Percentiles rank a stretch among this genome's conserved stretches.
Conservation (phyloP, 2,329 filamentous ascomycete species). For the Diaporthe eres region DNA sequence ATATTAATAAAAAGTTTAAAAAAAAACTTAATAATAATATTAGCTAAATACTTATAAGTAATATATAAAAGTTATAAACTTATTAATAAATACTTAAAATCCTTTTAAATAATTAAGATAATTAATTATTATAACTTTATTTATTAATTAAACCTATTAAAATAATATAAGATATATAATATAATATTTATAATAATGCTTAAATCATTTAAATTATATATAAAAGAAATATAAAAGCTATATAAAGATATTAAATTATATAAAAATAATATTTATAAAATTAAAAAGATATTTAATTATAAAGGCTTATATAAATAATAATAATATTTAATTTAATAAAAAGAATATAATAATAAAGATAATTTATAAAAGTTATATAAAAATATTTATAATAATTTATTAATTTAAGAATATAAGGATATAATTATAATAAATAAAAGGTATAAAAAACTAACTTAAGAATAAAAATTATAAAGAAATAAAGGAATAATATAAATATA, state of each 20-base stretch:
- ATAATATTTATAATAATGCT: not conserved
- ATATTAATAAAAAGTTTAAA: not conserved
- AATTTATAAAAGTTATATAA: not conserved
- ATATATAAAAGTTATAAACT: not conserved
- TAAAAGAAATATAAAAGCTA: not conserved
- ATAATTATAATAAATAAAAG: not conserved
- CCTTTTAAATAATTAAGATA: not conserved
- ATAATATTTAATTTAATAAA: slow-evolving; percentile 12
- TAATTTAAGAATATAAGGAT: not conserved
- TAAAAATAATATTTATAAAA: not conserved
- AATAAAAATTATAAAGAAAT: too few species aligned
- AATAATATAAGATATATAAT: not conserved
- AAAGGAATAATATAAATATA: too few species aligned
- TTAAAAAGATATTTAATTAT: not conserved
- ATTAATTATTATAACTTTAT: not conserved
- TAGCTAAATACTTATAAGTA: not conserved
- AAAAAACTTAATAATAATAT: not conserved
- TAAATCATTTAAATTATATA: not conserved
- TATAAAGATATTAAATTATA: too few species aligned
- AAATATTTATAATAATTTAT: slow-evolving; percentile 5
- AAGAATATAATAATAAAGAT: not conserved
- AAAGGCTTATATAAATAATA: not conserved
- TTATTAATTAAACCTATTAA: not conserved
- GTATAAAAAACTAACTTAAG: too few species aligned
- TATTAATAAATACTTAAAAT: not conserved